A percentile compares a stretch with the other conserved stretches of the same genome.
Conservation (phyloP, 2,329 filamentous ascomycete genomes). For the Diplodia intermedia region DNA sequence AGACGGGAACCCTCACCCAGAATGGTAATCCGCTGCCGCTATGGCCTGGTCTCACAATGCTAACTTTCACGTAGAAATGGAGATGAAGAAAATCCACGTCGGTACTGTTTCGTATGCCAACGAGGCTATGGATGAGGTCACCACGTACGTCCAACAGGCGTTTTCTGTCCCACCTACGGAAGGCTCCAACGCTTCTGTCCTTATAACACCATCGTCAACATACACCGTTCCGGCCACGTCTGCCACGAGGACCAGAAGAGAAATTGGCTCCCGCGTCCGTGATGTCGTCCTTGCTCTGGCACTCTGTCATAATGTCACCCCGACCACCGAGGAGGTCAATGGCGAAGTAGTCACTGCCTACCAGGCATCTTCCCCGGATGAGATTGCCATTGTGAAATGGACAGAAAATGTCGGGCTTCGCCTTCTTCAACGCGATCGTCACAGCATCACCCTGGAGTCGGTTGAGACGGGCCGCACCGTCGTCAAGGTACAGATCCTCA, state of each 20-base stretch:
- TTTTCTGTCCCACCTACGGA: conserved; percentile 58
- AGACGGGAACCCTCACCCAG: conserved; percentile 96
- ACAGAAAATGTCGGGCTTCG: conserved; percentile 90
- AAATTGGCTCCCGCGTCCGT: conserved; percentile 91
- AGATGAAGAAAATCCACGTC: conserved; percentile 98
- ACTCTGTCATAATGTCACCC: conserved; percentile 96
- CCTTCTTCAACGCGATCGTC: conserved; percentile 83
- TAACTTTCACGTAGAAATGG: conserved; percentile 71
- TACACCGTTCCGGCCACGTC: conserved; percentile 66
- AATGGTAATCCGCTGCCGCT: conserved; percentile 63
- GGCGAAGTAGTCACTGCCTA: conserved; percentile 82
- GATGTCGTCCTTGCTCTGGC: conserved; percentile 92
- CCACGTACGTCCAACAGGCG: conserved; percentile 82
- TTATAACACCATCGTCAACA: conserved; percentile 79
- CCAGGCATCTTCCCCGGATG: conserved; percentile 95
- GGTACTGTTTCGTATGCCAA: conserved; percentile 98
- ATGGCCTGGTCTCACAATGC: neutral
- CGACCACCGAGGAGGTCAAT: conserved; percentile 82
- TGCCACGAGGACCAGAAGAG: conserved; percentile 83
- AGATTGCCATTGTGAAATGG: conserved; percentile 97
- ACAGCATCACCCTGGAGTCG: conserved; percentile 81
- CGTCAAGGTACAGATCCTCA: conserved; percentile 85
- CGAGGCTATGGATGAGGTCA: conserved; percentile 97
- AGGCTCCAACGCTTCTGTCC: conserved; percentile 43
- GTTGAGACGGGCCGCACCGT: conserved; percentile 74